Evolutionary conservation across 495 filamentous ascomycete species (phyloP).

Genomic region (Penicillium paxilli): DNA sequence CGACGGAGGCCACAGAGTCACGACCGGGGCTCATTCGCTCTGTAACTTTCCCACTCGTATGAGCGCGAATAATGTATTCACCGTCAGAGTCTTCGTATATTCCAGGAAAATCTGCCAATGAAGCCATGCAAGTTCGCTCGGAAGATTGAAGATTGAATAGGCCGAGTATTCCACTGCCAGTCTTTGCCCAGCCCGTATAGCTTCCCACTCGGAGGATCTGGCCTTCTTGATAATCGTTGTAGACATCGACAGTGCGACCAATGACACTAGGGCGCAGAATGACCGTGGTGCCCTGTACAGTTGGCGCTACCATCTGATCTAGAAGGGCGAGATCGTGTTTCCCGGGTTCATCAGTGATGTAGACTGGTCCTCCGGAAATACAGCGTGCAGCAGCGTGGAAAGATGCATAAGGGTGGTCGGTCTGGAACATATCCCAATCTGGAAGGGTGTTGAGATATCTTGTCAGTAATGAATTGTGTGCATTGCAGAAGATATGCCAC

Average conservation of each 20-base stretch:
- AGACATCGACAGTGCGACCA: constrained; percentile 69
- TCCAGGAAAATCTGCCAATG: constrained; percentile 71
- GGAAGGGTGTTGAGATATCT: constrained; percentile 71
- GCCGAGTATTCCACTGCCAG: constrained; percentile 75
- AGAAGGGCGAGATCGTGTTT: constrained; percentile 74
- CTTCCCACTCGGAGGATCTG: constrained; percentile 76
- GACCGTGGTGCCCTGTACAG: constrained; percentile 65
- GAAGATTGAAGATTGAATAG: constrained; percentile 74
- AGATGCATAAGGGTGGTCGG: constrained; percentile 68
- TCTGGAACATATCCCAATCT: constrained; percentile 99
- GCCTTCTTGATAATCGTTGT: constrained; percentile 70
- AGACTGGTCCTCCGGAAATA: constrained; percentile 87
- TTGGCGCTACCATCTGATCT: constrained; percentile 71
- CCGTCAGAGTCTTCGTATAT: constrained; percentile 38
- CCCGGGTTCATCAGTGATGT: constrained; percentile 87
- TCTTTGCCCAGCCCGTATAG: constrained; percentile 61
- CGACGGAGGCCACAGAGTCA: constrained; percentile 53
- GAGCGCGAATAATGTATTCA: constrained; percentile 70
- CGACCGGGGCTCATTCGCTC: constrained; percentile 40
- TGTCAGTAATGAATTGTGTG: constrained; percentile 85
- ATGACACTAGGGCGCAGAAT: constrained; percentile 73
- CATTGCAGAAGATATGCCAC: constrained; percentile 94
- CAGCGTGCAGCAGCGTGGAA: constrained; percentile 91
- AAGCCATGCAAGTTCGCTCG: constrained; percentile 62
- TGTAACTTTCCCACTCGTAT: constrained; percentile 66